Evolutionary conservation across 2,329 filamentous ascomycete genomes (phyloP).

Genomic region (Helminthosporium solani): DNA sequence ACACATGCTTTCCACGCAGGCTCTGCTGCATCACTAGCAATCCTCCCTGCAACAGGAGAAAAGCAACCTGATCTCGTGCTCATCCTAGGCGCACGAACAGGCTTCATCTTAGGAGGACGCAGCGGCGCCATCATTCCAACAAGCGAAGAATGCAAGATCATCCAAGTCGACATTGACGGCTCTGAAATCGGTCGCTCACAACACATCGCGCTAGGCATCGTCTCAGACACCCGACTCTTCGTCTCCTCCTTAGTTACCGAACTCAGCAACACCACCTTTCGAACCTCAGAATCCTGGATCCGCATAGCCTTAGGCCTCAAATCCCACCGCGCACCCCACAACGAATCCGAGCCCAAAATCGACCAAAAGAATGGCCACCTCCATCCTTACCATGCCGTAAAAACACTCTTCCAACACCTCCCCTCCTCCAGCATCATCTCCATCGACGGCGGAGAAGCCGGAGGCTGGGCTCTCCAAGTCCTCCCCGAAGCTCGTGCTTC

Average conservation of each 20-base stretch:
- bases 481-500: conserved; percentile 24
- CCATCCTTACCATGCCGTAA: conserved; percentile 48
- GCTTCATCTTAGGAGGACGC: conserved; percentile 44
- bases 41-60: conserved; percentile 27
- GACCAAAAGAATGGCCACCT: conserved; percentile 32
- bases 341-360: conserved; percentile 23
- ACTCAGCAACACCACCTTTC: conserved; percentile 11
- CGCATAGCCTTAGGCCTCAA: conserved; percentile 26
- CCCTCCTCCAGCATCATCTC: conserved; percentile 42
- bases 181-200: conserved; percentile 46
- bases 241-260: conserved; percentile 23
- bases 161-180: conserved; percentile 48
- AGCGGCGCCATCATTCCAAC: conserved; percentile 43
- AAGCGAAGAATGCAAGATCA: conserved; percentile 34
- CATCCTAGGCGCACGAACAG: conserved; percentile 46
- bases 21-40: conserved; percentile 37
- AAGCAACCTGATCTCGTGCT: conserved; percentile 46
- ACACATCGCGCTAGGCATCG: conserved; percentile 45
- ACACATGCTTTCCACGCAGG: conserved; percentile 41
- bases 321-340: conserved; percentile 20
- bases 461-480: conserved; percentile 39
- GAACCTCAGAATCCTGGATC: conserved; percentile 26
- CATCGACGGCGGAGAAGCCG: conserved; percentile 46
- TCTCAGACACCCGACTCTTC: conserved; percentile 43
- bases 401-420: conserved; percentile 39